Percentiles rank a stretch among this genome's conserved stretches.
Conservation (phyloP, 305 asterid species). For the Solanum chacoense region DNA sequence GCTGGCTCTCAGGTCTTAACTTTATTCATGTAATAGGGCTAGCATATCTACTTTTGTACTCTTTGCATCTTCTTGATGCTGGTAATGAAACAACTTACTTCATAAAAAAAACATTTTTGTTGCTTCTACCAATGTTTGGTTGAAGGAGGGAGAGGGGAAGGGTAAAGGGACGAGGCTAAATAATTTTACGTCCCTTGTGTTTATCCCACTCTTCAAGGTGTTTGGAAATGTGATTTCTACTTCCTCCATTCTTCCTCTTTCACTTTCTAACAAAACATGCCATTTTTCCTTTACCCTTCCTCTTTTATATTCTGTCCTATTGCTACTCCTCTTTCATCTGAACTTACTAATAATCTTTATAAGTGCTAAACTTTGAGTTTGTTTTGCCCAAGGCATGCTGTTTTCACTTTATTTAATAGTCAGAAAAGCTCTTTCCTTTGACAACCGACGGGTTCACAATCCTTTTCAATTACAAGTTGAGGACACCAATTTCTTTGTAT, state of each 20-base stretch:
- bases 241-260: neutral
- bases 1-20: neutral
- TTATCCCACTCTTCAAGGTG: neutral
- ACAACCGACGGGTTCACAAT: neutral
- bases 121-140: neutral
- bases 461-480: neutral
- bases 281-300: neutral
- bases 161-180: neutral
- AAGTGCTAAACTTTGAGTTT: neutral
- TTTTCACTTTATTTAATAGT: neutral
- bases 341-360: neutral
- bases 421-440: neutral
- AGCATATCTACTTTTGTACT: neutral
- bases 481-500: neutral
- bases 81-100: neutral
- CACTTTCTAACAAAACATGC: neutral
- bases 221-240: neutral
- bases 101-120: neutral
- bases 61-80: neutral
- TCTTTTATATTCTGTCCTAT: neutral
- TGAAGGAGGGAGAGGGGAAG: neutral
- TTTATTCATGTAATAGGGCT: neutral
- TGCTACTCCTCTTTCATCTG: neutral
- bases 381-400: neutral
- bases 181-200: neutral